Percentiles rank a stretch among this genome's conserved stretches.
Conservation (phyloP, 371 early-diverging fungal genomes). For the Mucor saturninus region DNA sequence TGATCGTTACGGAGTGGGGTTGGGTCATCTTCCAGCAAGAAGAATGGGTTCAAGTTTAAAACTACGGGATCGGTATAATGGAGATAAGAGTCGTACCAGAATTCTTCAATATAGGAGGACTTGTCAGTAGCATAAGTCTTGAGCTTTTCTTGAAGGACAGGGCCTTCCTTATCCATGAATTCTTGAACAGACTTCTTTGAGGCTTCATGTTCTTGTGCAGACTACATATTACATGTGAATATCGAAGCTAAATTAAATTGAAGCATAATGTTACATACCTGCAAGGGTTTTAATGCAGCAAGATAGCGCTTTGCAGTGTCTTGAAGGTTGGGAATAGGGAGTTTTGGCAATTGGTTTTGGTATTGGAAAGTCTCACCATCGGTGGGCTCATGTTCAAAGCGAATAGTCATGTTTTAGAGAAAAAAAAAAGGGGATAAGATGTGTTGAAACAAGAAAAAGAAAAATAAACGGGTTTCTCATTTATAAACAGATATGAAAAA, state of each 20-base stretch:
- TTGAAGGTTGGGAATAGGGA: slow-evolving; percentile 88
- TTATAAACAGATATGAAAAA: slow-evolving; percentile 5
- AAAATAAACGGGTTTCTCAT: neutral
- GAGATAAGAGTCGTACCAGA: slow-evolving; percentile 60
- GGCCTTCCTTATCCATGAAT: slow-evolving; percentile 77
- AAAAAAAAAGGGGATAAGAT: slow-evolving; percentile 5
- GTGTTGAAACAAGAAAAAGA: neutral
- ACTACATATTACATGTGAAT: slow-evolving; percentile 20
- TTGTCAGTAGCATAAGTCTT: slow-evolving; percentile 63
- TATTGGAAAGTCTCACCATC: slow-evolving; percentile 53
- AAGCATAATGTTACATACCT: slow-evolving; percentile 38
- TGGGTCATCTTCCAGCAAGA: slow-evolving; percentile 58
- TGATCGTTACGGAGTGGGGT: slow-evolving; percentile 57
- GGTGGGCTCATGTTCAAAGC: slow-evolving; percentile 16
- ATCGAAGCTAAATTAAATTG: no score
- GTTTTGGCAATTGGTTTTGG: slow-evolving; percentile 69
- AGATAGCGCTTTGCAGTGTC: slow-evolving; percentile 83
- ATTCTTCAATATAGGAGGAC: slow-evolving; percentile 62
- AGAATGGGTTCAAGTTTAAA: slow-evolving; percentile 58
- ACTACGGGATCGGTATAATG: slow-evolving; percentile 53
- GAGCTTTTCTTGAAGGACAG: slow-evolving; percentile 78
- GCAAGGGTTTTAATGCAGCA: slow-evolving; percentile 76
- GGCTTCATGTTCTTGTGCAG: slow-evolving; percentile 64
- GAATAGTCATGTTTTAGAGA: slow-evolving; percentile 21
- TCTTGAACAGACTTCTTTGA: slow-evolving; percentile 67